Base-by-base conservation (phyloP, 768 basidiomycete genomes). In the Tricholoma furcatifolium region DNA sequence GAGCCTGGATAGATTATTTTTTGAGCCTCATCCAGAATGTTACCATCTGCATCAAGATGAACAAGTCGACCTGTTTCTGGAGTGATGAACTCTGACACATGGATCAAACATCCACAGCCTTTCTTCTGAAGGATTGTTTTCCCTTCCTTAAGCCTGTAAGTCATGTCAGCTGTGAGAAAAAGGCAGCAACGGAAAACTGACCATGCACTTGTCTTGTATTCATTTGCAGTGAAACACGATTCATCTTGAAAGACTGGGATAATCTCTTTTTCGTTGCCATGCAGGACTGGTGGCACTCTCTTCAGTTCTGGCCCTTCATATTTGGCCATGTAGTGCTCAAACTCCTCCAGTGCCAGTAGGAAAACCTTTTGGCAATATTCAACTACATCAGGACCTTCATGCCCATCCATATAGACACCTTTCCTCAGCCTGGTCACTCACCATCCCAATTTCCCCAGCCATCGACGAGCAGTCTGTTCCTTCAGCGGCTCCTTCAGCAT, bases 1-100 rank as follows among this genome's bases (percentile, higher is more conserved):
- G 66, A 53, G 4, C 67, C 64, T 21, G 65, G 67, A 56, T 60
- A 66, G 40, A 73, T 75, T 45, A 69, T 65, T 20, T 57, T 55
- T 3, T 58, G 51, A 20, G 71, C 71, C 51, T 73, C 69, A 30
- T 62, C 14, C 10, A 59, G 31, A 34, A 69, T 52, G 5, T 52
- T 42, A 5, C 62, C 62, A 47, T 56, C 38, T 11, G 15, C 18
- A 54, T 65, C 53, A 15, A 20, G 8, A 7, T 43, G 30, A 43
- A 43, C 42, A 15, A 43, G n/a, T n/a, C n/a, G n/a, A n/a, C n/a
- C n/a, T n/a, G n/a, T n/a, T n/a, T n/a, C n/a, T n/a, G n/a, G n/a
- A n/a, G n/a, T n/a, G n/a, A n/a, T n/a, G n/a, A n/a, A n/a, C n/a
- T n/a, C n/a, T n/a, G n/a, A n/a, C n/a, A n/a, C n/a, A n/a, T n/a